Conservation (phyloP, 2,329 filamentous ascomycete species). For the Cercospora janseana region DNA sequence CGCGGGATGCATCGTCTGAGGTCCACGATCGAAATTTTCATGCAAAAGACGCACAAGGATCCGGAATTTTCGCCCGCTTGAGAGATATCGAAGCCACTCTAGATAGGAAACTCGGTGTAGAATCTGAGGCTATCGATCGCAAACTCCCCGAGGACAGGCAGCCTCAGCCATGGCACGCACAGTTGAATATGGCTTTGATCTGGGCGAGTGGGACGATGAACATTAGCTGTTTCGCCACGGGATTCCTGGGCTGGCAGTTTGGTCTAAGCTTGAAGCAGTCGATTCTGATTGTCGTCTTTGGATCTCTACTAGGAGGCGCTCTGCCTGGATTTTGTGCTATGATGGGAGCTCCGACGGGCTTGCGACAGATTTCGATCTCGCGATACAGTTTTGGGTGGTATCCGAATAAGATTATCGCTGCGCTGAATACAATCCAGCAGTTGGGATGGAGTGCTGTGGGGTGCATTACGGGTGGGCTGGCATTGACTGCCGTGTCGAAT, state of each 20-base stretch:
- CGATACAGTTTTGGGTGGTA: slow-evolving; percentile 54
- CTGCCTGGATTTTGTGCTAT: slow-evolving; percentile 38
- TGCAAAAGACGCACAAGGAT: slow-evolving; percentile 19
- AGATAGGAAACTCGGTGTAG: slow-evolving; percentile 48
- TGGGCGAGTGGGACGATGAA: slow-evolving; percentile 41
- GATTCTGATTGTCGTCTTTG: slow-evolving; percentile 36
- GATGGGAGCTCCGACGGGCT: slow-evolving; percentile 37
- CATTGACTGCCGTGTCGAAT: slow-evolving; percentile 43
- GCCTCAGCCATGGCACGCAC: slow-evolving; percentile 41
- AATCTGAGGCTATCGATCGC: slow-evolving; percentile 50
- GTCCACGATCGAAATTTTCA: neutral
- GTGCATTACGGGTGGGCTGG: slow-evolving; percentile 46
- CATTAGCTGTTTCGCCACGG: slow-evolving; percentile 40
- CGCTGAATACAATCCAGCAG: slow-evolving; percentile 50
- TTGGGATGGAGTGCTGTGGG: slow-evolving; percentile 45
- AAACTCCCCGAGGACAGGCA: slow-evolving; percentile 47
- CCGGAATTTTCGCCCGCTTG: slow-evolving; percentile 37
- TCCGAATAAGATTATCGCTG: slow-evolving; percentile 49
- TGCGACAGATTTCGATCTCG: slow-evolving; percentile 47
- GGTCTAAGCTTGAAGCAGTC: slow-evolving; percentile 47
- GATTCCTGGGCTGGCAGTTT: slow-evolving; percentile 50
- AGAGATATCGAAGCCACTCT: slow-evolving; percentile 43
- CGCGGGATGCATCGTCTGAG: slow-evolving; percentile 18
- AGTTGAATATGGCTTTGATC: slow-evolving; percentile 37
- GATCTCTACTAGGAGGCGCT: slow-evolving; percentile 35